Evolutionary conservation across 2,329 filamentous ascomycete species (phyloP).

Genomic region (Aspergillus aculeatinus): DNA sequence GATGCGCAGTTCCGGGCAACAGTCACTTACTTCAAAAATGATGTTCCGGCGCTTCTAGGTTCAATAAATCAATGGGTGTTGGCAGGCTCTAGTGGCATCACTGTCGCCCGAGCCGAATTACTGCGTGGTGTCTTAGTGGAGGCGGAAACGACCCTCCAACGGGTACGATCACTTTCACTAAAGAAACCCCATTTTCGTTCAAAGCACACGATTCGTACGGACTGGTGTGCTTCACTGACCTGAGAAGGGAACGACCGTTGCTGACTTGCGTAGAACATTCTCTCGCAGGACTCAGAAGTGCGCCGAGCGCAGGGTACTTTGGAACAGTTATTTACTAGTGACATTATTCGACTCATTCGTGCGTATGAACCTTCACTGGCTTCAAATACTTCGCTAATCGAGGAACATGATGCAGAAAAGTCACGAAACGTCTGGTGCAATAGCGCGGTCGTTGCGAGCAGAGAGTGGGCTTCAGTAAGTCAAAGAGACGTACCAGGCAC

Average conservation of each 20-base stretch:
- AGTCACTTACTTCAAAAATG: slow-evolving; percentile 12
- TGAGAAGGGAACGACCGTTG: background rate
- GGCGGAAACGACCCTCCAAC: slow-evolving; percentile 6
- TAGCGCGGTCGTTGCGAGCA: slow-evolving; percentile 10
- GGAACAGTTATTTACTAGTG: slow-evolving; percentile 1
- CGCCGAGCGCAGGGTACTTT: background rate
- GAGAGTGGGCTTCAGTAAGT: slow-evolving; percentile 15
- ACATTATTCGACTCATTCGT: slow-evolving; percentile 9
- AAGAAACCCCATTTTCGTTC: too few species aligned
- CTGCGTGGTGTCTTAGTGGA: slow-evolving; percentile 14
- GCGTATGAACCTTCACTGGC: background rate
- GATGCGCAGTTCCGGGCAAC: slow-evolving; percentile 17
- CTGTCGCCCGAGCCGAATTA: slow-evolving; percentile 13
- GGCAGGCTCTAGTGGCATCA: slow-evolving; percentile 13
- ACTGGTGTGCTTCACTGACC: too few species aligned
- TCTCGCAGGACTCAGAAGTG: background rate
- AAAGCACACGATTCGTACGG: too few species aligned
- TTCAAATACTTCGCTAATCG: background rate
- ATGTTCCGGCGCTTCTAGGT: slow-evolving; percentile 16
- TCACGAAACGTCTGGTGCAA: slow-evolving; percentile 8
- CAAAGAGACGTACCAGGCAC: too few species aligned
- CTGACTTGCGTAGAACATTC: slow-evolving; percentile 7
- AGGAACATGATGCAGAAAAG: background rate
- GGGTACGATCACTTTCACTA: slow-evolving; percentile 6
- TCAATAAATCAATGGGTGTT: slow-evolving; percentile 21